phyloP scores from a whole-genome alignment of 1,284 basidiomycete genomes.

The Rhodotorula glutinis region DNA sequence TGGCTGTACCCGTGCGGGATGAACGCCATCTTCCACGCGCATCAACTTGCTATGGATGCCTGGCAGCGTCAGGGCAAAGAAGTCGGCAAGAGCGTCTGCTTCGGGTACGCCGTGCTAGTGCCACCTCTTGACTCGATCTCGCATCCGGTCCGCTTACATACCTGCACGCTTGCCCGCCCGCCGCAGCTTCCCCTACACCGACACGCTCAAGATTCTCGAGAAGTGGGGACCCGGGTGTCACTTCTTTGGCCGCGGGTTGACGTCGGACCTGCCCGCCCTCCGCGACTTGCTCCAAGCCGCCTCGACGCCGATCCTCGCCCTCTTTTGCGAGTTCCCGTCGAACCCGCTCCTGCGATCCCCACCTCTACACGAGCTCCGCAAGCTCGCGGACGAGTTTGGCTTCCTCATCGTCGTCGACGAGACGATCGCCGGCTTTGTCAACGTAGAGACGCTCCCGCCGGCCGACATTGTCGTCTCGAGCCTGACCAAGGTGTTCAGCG shows the following conservation, averaged over 20 bases:
- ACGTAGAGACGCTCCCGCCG: constrained; percentile 85
- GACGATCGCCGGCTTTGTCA: constrained; percentile 93
- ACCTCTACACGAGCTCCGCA: constrained; percentile 71
- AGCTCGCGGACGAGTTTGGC: constrained; percentile 79
- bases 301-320: constrained; percentile 50
- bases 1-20: constrained; percentile 85
- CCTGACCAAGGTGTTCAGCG: constrained; percentile 92
- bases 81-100: constrained; percentile 80
- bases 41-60: constrained; percentile 63
- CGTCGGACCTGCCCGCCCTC: constrained; percentile 70
- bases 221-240: constrained; percentile 97
- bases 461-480: constrained; percentile 93
- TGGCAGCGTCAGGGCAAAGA: constrained; percentile 44
- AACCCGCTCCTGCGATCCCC: constrained; percentile 87
- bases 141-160: no score
- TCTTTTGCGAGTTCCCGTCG: constrained; percentile 81
- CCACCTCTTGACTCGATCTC: no score
- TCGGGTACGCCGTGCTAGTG: constrained; percentile 63
- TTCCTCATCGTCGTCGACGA: constrained; percentile 92
- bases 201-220: constrained; percentile 92
- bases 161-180: constrained; percentile 6
- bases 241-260: constrained; percentile 80
- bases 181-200: constrained; percentile 87
- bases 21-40: constrained; percentile 88
- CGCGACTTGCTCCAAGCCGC: constrained; percentile 60